Percentiles rank a stretch among this genome's conserved stretches.
Evolutionary conservation across 139 green algal genomes (phyloP).

Genomic region (Coccomyxa sp.): DNA sequence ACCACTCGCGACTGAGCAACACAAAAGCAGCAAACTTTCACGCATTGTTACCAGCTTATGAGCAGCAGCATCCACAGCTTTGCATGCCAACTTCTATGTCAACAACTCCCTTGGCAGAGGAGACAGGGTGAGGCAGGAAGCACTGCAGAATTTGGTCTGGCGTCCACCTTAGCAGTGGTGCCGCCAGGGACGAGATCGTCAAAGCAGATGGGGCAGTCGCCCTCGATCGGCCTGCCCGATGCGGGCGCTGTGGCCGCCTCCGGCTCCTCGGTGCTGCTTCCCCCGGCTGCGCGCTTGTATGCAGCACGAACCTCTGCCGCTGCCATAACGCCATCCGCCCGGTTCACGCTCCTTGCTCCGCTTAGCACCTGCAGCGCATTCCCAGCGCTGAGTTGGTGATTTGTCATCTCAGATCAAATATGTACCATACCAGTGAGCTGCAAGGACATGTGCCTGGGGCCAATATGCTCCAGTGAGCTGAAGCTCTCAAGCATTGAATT

Average conservation of each 20-base stretch:
- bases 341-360: conserved; percentile 2
- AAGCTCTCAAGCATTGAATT: too few relatives aligned
- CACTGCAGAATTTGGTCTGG: not conserved
- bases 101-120: not conserved
- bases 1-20: not conserved
- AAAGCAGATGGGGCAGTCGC: conserved; percentile 53
- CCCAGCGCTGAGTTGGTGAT: not conserved
- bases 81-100: conserved; percentile 10
- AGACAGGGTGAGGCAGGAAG: conserved; percentile 10
- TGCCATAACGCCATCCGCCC: conserved; percentile 24
- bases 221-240: conserved; percentile 26
- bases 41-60: conserved; percentile 1
- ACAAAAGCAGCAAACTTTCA: not conserved
- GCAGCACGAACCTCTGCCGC: conserved; percentile 6
- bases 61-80: conserved; percentile 9
- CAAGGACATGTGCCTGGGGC: not conserved
- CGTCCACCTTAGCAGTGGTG: not conserved
- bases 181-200: conserved; percentile 19
- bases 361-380: not conserved
- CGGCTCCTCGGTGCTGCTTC: not conserved
- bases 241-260: not conserved
- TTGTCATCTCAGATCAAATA: not conserved
- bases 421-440: not conserved
- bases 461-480: not conserved
- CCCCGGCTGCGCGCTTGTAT: not conserved